Evolutionary conservation across 2,329 filamentous ascomycete species (phyloP).

Genomic region (Aspergillus pseudoviridinutans): DNA sequence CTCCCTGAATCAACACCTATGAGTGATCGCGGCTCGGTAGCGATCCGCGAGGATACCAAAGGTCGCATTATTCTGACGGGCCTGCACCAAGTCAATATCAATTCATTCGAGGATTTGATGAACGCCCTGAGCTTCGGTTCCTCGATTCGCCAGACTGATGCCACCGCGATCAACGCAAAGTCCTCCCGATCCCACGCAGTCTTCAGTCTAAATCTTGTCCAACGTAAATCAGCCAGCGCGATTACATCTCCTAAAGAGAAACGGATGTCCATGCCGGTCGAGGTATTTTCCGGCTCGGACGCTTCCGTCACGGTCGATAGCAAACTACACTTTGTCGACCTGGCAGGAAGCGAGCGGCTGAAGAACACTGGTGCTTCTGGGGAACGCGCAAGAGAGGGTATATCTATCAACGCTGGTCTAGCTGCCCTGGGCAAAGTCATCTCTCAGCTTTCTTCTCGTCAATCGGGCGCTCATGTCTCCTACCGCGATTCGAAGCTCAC

Average conservation of each 20-base stretch:
- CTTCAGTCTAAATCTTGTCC: slow-evolving; percentile 86
- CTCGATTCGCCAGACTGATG: slow-evolving; percentile 89
- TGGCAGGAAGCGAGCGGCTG: slow-evolving; percentile 91
- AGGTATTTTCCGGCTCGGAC: slow-evolving; percentile 64
- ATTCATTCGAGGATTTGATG: slow-evolving; percentile 87
- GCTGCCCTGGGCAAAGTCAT: slow-evolving; percentile 97
- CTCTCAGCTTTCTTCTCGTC: slow-evolving; percentile 88
- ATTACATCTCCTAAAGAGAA: slow-evolving; percentile 64
- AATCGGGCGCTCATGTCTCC: slow-evolving; percentile 84
- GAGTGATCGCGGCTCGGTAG: slow-evolving; percentile 72
- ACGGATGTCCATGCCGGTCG: slow-evolving; percentile 79
- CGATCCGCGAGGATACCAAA: slow-evolving; percentile 89
- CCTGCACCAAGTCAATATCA: slow-evolving; percentile 80
- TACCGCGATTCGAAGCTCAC: slow-evolving; percentile 98
- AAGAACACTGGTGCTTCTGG: slow-evolving; percentile 97
- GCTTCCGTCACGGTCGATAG: slow-evolving; percentile 81
- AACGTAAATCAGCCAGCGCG: slow-evolving; percentile 60
- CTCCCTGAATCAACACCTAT: slow-evolving; percentile 67
- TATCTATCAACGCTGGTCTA: slow-evolving; percentile 95
- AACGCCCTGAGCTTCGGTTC: slow-evolving; percentile 89
- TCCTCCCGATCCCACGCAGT: slow-evolving; percentile 97
- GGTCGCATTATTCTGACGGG: slow-evolving; percentile 93
- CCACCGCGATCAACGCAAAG: slow-evolving; percentile 94
- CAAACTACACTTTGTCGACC: slow-evolving; percentile 97
- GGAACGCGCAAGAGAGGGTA: slow-evolving; percentile 90